Conservation (phyloP, 2,329 filamentous ascomycete genomes). For the Aspergillus bombycis region DNA sequence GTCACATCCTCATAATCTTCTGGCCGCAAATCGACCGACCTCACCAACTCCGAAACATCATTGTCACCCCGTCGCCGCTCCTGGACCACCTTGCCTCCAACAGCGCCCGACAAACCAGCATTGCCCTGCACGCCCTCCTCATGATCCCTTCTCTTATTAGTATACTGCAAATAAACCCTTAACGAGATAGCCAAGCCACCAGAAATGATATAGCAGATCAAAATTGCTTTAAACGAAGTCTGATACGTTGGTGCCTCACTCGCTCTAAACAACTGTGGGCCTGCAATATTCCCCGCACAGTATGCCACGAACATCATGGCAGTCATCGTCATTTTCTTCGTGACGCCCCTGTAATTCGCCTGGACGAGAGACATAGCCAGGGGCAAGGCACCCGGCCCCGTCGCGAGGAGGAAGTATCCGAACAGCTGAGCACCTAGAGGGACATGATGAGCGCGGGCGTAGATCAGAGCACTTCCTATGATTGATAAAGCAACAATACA, state of each 20-base stretch:
- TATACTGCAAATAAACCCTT: slow-evolving; percentile 52
- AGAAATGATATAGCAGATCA: slow-evolving; percentile 59
- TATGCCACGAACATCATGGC: slow-evolving; percentile 60
- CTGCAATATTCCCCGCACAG: slow-evolving; percentile 60
- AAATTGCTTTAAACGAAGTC: slow-evolving; percentile 59
- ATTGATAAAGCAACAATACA: slow-evolving; percentile 56
- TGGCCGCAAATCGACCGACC: slow-evolving; percentile 41
- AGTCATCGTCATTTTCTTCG: slow-evolving; percentile 64
- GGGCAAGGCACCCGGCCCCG: slow-evolving; percentile 58
- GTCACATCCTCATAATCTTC: slow-evolving; percentile 62
- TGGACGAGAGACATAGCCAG: slow-evolving; percentile 60
- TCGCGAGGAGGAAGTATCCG: slow-evolving; percentile 61
- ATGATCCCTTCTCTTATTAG: slow-evolving; percentile 49
- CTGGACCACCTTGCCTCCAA: slow-evolving; percentile 48
- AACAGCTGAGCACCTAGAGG: slow-evolving; percentile 52
- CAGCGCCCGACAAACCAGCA: slow-evolving; percentile 34
- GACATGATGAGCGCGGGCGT: slow-evolving; percentile 46
- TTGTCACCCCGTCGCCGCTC: slow-evolving; percentile 35
- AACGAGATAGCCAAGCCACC: slow-evolving; percentile 50
- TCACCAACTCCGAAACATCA: slow-evolving; percentile 34
- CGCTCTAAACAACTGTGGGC: slow-evolving; percentile 59
- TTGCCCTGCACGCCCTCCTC: slow-evolving; percentile 38
- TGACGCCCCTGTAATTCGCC: slow-evolving; percentile 60
- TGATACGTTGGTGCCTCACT: slow-evolving; percentile 55
- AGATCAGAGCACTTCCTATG: slow-evolving; percentile 58